Base-by-base conservation (phyloP, 345 rosid species). In the Hypericum androsaemum region DNA sequence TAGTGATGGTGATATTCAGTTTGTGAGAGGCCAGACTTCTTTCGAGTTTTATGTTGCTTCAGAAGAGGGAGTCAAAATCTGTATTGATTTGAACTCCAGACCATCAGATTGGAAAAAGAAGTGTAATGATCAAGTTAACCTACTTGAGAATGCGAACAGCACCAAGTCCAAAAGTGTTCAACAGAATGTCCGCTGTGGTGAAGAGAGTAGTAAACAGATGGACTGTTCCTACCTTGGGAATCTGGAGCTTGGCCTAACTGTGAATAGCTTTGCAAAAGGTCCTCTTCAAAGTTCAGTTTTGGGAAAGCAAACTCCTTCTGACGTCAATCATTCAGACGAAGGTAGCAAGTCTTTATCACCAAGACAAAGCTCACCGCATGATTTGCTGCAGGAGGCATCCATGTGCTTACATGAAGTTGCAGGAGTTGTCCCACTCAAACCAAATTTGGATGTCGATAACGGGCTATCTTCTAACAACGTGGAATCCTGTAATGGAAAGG, bases 31-130 rank as follows among this genome's bases (percentile, higher is more conserved):
- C 64, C 67, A 75, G 46, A 60, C 83, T 42, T 68, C 84, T 12
- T 84, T 88, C 58, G 79, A 88, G 76, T 88, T 82, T 70, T 72
- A 79, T 66, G 95, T 68, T 45, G 66, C 69, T 71, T 71, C 75
- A 63, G 95, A 84, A 55, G 73, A 74, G 57, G 97, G 97, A 65
- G 72, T 88, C 50, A 84, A 77, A 52, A 88, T 88, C 54, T 76
- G 63, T 54, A 90, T 88, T 66, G 97, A 88, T 69, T 60, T 88
- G 47, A 70, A 64, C 64, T 80, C 78, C 43, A 74, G 62, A 59
- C 86, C 86, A 58, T 71, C 75, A 62, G 84, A 82, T 35, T 88
- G 92, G 97, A 68, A 69, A 58, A 76, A 69, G 40, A 77, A 78
- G 65, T 64, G 82, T 72, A 75, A 67, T 58, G 61, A 60, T 15